These are phyloP conservation scores for Nitzschia sp. DNA, from an alignment of 108 stramenopile species.

Conservation along the genomic window DNA sequence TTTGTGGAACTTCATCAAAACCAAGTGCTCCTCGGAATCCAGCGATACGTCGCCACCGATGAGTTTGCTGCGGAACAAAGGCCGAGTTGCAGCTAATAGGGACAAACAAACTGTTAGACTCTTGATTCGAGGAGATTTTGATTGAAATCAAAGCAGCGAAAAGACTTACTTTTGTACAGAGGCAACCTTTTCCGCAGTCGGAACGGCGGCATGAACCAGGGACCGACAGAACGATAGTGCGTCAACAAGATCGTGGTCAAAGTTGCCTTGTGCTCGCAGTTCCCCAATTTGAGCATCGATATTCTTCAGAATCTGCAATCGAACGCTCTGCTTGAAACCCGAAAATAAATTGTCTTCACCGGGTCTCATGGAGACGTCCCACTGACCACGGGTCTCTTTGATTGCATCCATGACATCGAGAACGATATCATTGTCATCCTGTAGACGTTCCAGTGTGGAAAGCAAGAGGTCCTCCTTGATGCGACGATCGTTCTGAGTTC, in stretches of 20 bases:
- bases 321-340: background rate
- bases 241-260: background rate
- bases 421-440: conserved; percentile 39
- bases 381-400: background rate
- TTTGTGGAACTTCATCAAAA: conserved; percentile 34
- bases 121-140: no score
- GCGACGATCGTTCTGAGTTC: conserved; percentile 27
- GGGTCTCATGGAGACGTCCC: background rate
- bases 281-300: background rate
- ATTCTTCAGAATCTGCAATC: background rate
- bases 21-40: conserved; percentile 37
- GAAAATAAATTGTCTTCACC: conserved; percentile 5
- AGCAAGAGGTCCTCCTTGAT: conserved; percentile 43
- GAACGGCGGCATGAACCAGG: conserved; percentile 7
- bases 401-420: conserved; percentile 14
- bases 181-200: background rate
- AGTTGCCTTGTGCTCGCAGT: background rate
- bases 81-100: background rate
- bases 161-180: background rate
- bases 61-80: background rate
- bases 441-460: conserved; percentile 38
- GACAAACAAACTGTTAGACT: no score
- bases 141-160: background rate
- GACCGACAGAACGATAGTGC: conserved; percentile 17
- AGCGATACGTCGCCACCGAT: conserved; percentile 21